phyloP scores from a whole-genome alignment of 1,139 yeast genomes.

The Wickerhamiella pararugosa region DNA sequence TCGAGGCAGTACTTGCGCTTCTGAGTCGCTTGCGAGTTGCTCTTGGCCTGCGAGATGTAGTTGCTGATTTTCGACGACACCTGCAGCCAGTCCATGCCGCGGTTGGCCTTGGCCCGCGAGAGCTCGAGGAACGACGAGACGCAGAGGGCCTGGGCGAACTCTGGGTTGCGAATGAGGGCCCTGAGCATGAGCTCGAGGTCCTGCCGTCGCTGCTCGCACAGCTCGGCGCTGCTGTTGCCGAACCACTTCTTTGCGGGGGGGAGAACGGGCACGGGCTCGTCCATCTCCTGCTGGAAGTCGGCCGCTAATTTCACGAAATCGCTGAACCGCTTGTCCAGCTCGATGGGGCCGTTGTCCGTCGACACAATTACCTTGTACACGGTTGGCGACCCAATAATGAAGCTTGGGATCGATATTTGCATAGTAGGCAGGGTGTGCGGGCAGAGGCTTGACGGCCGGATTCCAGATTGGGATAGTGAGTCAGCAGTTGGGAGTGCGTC shows the following conservation, averaged over 20 bases:
- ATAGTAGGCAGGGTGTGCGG: too few relatives aligned
- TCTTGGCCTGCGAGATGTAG: constrained; percentile 17
- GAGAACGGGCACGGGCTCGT: constrained; percentile 33
- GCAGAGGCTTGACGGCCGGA: too few relatives aligned
- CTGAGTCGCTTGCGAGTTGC: constrained; percentile 1
- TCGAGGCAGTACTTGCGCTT: constrained; percentile 18
- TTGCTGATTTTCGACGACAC: constrained; percentile 16
- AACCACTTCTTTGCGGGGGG: constrained; percentile 29
- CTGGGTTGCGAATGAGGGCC: constrained; percentile 22
- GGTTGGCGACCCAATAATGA: constrained; percentile 25
- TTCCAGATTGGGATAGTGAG: neutral
- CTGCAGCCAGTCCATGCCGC: constrained; percentile 20
- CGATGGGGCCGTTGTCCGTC: constrained; percentile 19
- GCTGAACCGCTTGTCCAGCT: constrained; percentile 32
- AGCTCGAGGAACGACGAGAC: constrained; percentile 22
- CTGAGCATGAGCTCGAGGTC: constrained; percentile 24
- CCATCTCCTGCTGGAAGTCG: constrained; percentile 32
- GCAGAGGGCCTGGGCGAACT: constrained; percentile 23
- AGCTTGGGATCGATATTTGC: constrained; percentile 19
- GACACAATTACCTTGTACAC: constrained; percentile 27
- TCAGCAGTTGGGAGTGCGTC: neutral
- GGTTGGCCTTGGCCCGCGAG: constrained; percentile 7
- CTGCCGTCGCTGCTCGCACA: constrained; percentile 22
- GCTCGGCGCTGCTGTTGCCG: constrained; percentile 18
- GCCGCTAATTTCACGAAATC: constrained; percentile 38